Conservation (phyloP, 129 eudicot genomes). For the sunflower (Helianthus annuus) region DNA sequence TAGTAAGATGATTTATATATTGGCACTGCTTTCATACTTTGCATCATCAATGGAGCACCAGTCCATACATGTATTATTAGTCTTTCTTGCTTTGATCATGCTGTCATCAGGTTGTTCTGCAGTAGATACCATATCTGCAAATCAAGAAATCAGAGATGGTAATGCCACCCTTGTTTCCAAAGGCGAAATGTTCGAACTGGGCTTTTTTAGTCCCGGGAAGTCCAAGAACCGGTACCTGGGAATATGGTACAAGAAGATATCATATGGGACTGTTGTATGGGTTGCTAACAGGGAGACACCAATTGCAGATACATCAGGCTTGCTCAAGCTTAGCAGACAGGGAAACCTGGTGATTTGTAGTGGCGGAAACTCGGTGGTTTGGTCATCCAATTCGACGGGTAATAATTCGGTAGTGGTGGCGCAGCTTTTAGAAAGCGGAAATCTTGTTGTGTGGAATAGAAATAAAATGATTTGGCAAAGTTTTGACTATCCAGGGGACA, state of each 20-base stretch:
- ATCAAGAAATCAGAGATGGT: slow-evolving; percentile 22
- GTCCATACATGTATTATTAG: not conserved
- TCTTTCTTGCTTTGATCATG: not conserved
- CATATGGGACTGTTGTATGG: slow-evolving; percentile 20
- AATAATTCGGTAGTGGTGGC: slow-evolving; percentile 24
- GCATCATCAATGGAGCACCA: not conserved
- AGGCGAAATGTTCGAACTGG: slow-evolving; percentile 22
- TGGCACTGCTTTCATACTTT: not conserved
- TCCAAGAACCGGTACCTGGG: slow-evolving; percentile 29
- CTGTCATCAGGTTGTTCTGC: not conserved
- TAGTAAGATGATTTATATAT: too few species aligned
- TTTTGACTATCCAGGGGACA: slow-evolving; percentile 52
- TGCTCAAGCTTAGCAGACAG: not conserved
- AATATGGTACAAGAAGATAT: slow-evolving; percentile 38
- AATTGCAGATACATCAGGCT: slow-evolving; percentile 6
- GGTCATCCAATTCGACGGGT: slow-evolving; percentile 23
- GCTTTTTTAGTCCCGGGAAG: slow-evolving; percentile 22
- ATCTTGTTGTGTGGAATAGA: slow-evolving; percentile 31
- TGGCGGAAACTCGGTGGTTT: not conserved
- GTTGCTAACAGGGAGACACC: slow-evolving; percentile 31
- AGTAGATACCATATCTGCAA: slow-evolving; percentile 8
- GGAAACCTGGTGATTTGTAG: slow-evolving; percentile 1
- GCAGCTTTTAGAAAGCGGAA: slow-evolving; percentile 35
- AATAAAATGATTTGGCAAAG: slow-evolving; percentile 44
- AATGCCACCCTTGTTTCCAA: slow-evolving; percentile 20